A percentile compares a stretch with the other conserved stretches of the same genome.
These are phyloP conservation scores for Heritiera littoralis DNA, from an alignment of 345 rosid genomes.

Conservation along the genomic window DNA sequence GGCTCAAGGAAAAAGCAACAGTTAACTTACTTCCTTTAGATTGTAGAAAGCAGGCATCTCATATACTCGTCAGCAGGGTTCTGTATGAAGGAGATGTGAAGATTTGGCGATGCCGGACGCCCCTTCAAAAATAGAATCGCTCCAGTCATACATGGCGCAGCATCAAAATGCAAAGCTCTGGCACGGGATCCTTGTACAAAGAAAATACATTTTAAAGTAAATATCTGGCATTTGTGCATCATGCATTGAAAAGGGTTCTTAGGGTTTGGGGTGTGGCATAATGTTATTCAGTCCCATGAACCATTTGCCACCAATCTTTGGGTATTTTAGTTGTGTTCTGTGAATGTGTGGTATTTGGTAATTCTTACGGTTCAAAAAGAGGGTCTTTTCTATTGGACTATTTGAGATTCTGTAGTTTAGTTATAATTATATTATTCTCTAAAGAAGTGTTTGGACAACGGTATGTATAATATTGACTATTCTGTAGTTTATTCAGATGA, in stretches of 20 bases:
- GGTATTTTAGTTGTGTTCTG: conserved; percentile 16
- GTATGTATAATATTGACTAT: conserved; percentile 12
- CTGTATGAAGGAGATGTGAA: conserved; percentile 1
- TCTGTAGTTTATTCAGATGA: too few relatives aligned
- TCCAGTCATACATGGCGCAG: background rate
- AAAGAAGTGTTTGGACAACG: conserved; percentile 54
- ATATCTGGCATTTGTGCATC: conserved; percentile 13
- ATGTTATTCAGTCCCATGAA: background rate
- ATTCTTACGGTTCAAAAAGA: background rate
- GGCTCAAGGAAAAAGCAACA: conserved; percentile 91
- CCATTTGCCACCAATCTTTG: conserved; percentile 12
- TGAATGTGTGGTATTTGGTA: conserved; percentile 24
- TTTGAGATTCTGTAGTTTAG: conserved; percentile 25
- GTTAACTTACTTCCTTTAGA: conserved; percentile 78
- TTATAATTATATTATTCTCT: conserved; percentile 30
- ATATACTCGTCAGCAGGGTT: background rate
- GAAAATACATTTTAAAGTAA: conserved; percentile 4
- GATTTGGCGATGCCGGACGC: background rate
- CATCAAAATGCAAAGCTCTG: conserved; percentile 10
- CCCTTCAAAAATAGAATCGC: conserved; percentile 1
- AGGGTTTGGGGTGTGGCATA: background rate
- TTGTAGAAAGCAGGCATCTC: conserved; percentile 13
- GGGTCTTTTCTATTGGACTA: conserved; percentile 14
- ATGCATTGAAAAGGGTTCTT: background rate
- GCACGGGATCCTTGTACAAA: conserved; percentile 3